Evolutionary conservation across 345 rosid species (phyloP).

Genomic region (Sonneratia caseolaris): DNA sequence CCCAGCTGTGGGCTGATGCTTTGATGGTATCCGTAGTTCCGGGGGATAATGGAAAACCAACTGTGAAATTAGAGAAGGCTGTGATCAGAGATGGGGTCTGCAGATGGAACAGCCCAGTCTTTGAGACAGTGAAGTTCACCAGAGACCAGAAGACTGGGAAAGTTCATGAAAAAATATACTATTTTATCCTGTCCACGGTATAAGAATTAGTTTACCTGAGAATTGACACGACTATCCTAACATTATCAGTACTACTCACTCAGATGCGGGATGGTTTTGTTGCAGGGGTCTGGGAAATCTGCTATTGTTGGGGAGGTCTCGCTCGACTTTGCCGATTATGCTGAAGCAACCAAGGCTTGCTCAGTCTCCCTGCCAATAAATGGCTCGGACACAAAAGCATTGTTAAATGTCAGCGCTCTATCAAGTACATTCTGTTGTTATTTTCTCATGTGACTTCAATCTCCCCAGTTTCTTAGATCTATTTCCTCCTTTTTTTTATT

Average conservation of each 20-base stretch:
- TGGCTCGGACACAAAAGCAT: slow-evolving; percentile 46
- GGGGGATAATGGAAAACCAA: slow-evolving; percentile 39
- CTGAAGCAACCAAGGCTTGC: slow-evolving; percentile 46
- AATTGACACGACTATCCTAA: background rate
- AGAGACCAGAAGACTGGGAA: slow-evolving; percentile 60
- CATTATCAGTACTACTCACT: background rate
- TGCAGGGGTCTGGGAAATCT: slow-evolving; percentile 60
- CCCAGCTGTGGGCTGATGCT: no score
- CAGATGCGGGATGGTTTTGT: slow-evolving; percentile 10
- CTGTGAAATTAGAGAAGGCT: slow-evolving; percentile 58
- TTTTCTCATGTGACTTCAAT: background rate
- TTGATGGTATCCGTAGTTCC: no score
- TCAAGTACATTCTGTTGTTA: slow-evolving; percentile 11
- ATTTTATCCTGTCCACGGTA: slow-evolving; percentile 62
- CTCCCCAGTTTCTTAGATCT: background rate
- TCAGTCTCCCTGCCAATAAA: slow-evolving; percentile 63
- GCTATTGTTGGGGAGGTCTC: slow-evolving; percentile 66
- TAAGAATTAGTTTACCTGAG: slow-evolving; percentile 11
- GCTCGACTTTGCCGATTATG: slow-evolving; percentile 70
- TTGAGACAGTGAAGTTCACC: slow-evolving; percentile 63
- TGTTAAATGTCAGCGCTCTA: slow-evolving; percentile 64
- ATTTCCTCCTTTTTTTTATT: slow-evolving; percentile 14
- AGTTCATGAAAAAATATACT: slow-evolving; percentile 53
- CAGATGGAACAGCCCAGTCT: slow-evolving; percentile 63
- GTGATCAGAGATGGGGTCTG: slow-evolving; percentile 47